Evolutionary conservation across 805 yeast species (phyloP), one percentile per base, ranked within the genome.

Genomic region (Starmerella etchellsii): DNA sequence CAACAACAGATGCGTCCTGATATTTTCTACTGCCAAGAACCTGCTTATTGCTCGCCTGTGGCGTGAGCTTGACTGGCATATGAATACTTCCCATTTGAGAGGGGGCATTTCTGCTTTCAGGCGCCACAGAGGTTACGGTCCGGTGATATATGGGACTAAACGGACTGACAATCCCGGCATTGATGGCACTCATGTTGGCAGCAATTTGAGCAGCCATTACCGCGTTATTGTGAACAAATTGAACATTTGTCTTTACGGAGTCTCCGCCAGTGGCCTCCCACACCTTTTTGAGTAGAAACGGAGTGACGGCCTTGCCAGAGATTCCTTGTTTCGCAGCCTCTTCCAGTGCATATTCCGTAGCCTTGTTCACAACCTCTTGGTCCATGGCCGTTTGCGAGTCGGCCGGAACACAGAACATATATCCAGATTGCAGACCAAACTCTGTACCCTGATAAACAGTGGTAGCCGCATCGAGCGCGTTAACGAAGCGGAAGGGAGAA

Each of bases 391-490:
- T 58, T 3, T 70, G 70, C 8, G 53, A 57, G 0, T 94, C 93
- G 0, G 94, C 87, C 0, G 95, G 95, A 10, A 81, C 68, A 55
- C 95, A 84, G 50, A 84, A 74, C 10, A 85, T 68, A 43, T 67
- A 73, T 1, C 95, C 95, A n/a, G 78, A 70, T 0, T 64, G 53
- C 44, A 82, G 60, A 0, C 64, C 61, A 69, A 84, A 64, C 2
- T 52, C 41, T 8, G 64, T 58, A 16, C 72, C 74, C 15, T 61
- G 57, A 21, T 47, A 59, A 14, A 84, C 67, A 32, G 79, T 65
- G 6, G 58, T 52, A 0, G 95, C 95, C 1, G 88, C 84, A 16
- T 72, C 71, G 2, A 45, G 44, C 39, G 74, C 68, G 4, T 64
- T 49, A n/a, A 56, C 51, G 50, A 83, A 76, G 20, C 68, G 65